Conservation (phyloP, 2,329 filamentous ascomycete genomes). For the Tothia fuscella region DNA sequence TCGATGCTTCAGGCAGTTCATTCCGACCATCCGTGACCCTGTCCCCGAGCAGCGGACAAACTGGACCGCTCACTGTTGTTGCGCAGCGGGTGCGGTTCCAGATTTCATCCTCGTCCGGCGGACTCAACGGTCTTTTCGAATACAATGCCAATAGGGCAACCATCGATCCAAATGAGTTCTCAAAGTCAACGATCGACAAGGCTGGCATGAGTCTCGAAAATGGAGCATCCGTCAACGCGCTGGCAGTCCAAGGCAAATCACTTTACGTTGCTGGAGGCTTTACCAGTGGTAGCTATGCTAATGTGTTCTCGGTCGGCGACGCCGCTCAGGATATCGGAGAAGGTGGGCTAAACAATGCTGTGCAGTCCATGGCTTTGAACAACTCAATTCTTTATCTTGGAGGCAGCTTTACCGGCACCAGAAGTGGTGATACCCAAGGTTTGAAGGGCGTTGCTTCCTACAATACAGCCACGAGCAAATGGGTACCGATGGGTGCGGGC, state of each 20-base stretch:
- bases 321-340: conserved; percentile 42
- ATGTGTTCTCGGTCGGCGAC: conserved; percentile 66
- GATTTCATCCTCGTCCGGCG: conserved; percentile 61
- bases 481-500: conserved; percentile 72
- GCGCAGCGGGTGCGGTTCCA: conserved; percentile 77
- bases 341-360: conserved; percentile 66
- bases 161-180: conserved; percentile 48
- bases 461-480: conserved; percentile 53
- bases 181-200: conserved; percentile 61
- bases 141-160: conserved; percentile 57
- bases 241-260: conserved; percentile 52
- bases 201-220: conserved; percentile 59
- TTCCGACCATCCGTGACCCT: conserved; percentile 78
- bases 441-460: conserved; percentile 70
- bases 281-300: conserved; percentile 47
- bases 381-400: conserved; percentile 63
- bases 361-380: conserved; percentile 59
- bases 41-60: conserved; percentile 53
- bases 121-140: conserved; percentile 82
- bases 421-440: conserved; percentile 46
- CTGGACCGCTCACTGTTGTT: conserved; percentile 62
- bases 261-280: conserved; percentile 81
- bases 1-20: conserved; percentile 59
- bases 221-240: conserved; percentile 55
- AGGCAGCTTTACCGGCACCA: conserved; percentile 70